Base-by-base conservation (phyloP, 257 asterid species). In the Gynochthodes officinalis region DNA sequence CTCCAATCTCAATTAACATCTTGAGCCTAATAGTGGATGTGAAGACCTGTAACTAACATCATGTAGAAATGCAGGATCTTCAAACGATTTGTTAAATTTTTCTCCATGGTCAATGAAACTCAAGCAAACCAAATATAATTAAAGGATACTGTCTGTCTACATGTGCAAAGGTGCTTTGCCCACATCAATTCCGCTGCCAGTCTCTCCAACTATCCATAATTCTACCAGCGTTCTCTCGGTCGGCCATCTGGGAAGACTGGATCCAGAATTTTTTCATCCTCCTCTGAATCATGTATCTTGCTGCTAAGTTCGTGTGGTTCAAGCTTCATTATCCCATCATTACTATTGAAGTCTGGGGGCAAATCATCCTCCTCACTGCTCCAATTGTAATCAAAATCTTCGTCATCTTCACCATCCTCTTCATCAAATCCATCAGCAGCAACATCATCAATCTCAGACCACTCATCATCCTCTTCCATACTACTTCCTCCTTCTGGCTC, bases 201-300 rank as follows among this genome's bases (percentile, higher is more conserved):
- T 0, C 37, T 16, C 10, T 57, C 30, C 5, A 60, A 55, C 30
- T 32, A 35, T 23, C 40, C n/a, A 59, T 18, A 14, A 4, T 32
- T 75, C 82, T 69, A 95, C 99, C 99, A 95, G 62, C 97, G 94
- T 72, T 95, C 98, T 80, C 99, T 88, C 33, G 84, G 86, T 66
- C 90, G 87, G 52, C 97, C 99, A 85, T 95, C 98, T 8, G 99
- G 98, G 70, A 86, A 85, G 70, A 84, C 86, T 37, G 96, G 94
- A 67, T 10, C 80, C 50, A 82, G 82, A 81, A 73, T 85, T 65
- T 80, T 86, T 23, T 72, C 88, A 48, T 83, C 87, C 62, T 79
- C 79, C 79, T 9, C 77, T 55, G 86, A 46, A 63, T 79, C 92
- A 70, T 86, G 77, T 54, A 78, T 86, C 74, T 66, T 77, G 74